A percentile compares a stretch with the other conserved stretches of the same genome.
Conservation (phyloP, 768 basidiomycete genomes). For the Suillus sp. region DNA sequence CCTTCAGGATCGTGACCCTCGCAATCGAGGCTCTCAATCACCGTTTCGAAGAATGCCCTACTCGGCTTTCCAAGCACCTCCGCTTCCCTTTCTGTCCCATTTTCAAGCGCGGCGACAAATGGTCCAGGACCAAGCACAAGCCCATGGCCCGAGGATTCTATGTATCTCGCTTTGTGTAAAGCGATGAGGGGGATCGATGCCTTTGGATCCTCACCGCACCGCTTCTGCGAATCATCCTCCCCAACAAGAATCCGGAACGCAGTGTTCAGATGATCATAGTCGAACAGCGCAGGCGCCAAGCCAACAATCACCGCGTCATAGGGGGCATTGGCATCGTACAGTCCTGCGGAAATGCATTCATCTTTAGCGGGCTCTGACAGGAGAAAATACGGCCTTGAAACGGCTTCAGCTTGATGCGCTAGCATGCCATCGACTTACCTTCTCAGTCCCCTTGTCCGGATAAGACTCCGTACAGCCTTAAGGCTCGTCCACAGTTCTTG, state of each 20-base stretch:
- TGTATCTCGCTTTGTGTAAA: conserved; percentile 59
- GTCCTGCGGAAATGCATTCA: conserved; percentile 37
- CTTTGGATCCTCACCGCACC: background rate
- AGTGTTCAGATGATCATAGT: conserved; percentile 58
- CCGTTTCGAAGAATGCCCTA: conserved; percentile 57
- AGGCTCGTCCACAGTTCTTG: conserved; percentile 66
- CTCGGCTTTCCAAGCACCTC: conserved; percentile 68
- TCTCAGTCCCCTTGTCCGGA: conserved; percentile 43
- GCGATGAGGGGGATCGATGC: conserved; percentile 48
- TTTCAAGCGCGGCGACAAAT: conserved; percentile 65
- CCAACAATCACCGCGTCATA: conserved; percentile 70
- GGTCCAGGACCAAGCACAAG: conserved; percentile 72
- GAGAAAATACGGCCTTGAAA: conserved; percentile 54
- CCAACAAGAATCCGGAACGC: conserved; percentile 66
- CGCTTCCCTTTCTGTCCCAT: conserved; percentile 49
- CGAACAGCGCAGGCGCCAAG: conserved; percentile 51
- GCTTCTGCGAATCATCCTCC: conserved; percentile 32
- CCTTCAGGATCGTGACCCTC: conserved; percentile 22
- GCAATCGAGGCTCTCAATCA: conserved; percentile 45
- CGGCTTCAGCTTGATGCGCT: background rate
- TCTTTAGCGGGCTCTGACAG: conserved; percentile 51
- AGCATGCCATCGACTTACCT: conserved; percentile 32
- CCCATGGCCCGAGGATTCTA: conserved; percentile 46
- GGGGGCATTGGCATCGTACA: conserved; percentile 20
- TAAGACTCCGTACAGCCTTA: conserved; percentile 51